Conservation (phyloP, 2,329 filamentous ascomycete species). For the Venturia asperata region DNA sequence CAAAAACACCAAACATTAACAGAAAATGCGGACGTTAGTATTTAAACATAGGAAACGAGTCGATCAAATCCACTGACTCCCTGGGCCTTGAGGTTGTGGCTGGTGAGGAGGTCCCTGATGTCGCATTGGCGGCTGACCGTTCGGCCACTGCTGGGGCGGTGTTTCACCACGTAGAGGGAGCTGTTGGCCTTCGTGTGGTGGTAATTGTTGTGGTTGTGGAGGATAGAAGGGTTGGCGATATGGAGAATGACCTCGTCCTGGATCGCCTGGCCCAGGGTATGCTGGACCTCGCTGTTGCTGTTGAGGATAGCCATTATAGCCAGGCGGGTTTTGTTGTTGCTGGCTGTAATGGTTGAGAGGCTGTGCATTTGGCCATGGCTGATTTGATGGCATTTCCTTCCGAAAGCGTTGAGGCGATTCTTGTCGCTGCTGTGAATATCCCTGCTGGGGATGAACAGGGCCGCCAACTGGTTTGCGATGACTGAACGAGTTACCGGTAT, state of each 20-base stretch:
- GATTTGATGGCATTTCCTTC: conserved; percentile 2
- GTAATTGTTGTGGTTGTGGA: conserved; percentile 3
- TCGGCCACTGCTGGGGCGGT: not conserved
- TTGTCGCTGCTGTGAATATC: conserved; percentile 3
- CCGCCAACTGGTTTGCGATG: conserved; percentile 11
- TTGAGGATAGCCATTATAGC: not conserved
- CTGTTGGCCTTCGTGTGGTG: not conserved
- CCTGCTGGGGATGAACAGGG: not conserved
- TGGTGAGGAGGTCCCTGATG: not conserved
- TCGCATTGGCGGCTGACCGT: conserved; percentile 4
- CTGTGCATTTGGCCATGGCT: conserved; percentile 4
- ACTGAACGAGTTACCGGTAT: not conserved
- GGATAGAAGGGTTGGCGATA: conserved; percentile 11
- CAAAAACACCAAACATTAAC: not conserved
- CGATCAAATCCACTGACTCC: conserved; percentile 9
- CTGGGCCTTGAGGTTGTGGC: not conserved
- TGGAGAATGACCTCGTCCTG: conserved; percentile 11
- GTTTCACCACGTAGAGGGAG: not conserved
- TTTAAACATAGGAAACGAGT: not conserved
- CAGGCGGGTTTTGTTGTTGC: not conserved
- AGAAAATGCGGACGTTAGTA: not conserved
- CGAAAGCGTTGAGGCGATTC: conserved; percentile 4
- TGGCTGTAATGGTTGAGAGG: conserved; percentile 2
- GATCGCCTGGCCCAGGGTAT: not conserved
- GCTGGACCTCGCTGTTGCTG: not conserved